Evolutionary conservation across 2,329 filamentous ascomycete species (phyloP), one percentile per base, ranked within the genome.

Genomic region (Stylonectria norvegica): DNA sequence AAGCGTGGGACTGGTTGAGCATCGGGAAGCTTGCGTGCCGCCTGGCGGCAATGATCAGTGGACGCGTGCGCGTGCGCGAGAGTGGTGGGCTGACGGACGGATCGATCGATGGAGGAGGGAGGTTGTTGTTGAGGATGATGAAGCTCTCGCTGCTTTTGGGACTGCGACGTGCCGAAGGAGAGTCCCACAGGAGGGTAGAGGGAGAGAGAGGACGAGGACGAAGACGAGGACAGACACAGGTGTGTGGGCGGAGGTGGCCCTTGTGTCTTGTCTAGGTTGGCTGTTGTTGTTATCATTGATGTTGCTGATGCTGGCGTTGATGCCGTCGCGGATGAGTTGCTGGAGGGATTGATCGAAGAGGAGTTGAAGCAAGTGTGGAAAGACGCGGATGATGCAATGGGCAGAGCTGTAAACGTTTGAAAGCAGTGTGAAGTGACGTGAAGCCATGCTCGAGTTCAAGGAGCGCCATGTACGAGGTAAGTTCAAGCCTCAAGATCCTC

Each of bases 51-150:
- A 43, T 42, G 38, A 57, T 51, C 52, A 57, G 54, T 57, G 54
- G 54, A 57, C 41, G 50, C 54, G 54, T 57, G 52, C 50, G 50
- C 50, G 51, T 18, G 30, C 17, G 30, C 17, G n/a, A 59, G 52
- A 60, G 58, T 56, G 59, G 59, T 62, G 58, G 59, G 56, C 55
- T 57, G 50, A 56, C 57, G 53, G 53, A 55, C 50, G 53, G 57
- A 57, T 50, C 49, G 54, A 56, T 54, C 47, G 48, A 41, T 47
- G 53, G 50, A 43, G 50, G 48, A 52, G 50, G 50, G 52, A 53
- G 42, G 46, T 42, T 50, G 52, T 48, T 56, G 41, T 42, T 53
- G 49, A 45, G 45, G 45, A 50, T 36, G 40, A 47, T 25, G n/a
- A 34, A 37, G 38, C 29, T 15, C 34, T 22, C 12, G 38, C 18